Evolutionary conservation across 2,329 filamentous ascomycete species (phyloP).

Genomic region (Teratosphaeriaceae sp.): DNA sequence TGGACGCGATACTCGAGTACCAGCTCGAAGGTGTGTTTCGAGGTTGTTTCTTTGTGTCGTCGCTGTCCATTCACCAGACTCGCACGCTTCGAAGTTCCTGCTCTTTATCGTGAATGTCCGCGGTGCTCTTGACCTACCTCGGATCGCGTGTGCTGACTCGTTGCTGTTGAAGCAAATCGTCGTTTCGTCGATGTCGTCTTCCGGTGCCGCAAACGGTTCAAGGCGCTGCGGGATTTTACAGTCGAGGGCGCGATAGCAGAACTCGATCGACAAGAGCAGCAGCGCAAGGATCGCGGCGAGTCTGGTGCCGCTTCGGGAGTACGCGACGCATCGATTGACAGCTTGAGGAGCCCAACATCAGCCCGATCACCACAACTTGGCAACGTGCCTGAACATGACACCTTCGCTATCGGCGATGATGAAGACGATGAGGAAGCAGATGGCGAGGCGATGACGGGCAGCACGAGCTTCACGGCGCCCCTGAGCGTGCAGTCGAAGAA

Average conservation of each 20-base stretch:
- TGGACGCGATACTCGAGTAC: conserved; percentile 86
- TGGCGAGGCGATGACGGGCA: conserved; percentile 39
- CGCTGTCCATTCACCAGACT: no score
- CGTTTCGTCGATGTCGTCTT: conserved; percentile 74
- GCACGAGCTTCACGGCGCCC: conserved; percentile 63
- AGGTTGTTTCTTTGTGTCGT: background rate
- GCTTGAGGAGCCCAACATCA: conserved; percentile 55
- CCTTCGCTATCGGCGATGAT: conserved; percentile 82
- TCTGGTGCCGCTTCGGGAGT: conserved; percentile 22
- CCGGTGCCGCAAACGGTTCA: conserved; percentile 74
- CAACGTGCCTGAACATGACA: conserved; percentile 71
- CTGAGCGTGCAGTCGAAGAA: conserved; percentile 51
- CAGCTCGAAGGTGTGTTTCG: conserved; percentile 38
- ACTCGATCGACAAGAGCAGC: conserved; percentile 70
- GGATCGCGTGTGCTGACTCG: conserved; percentile 5
- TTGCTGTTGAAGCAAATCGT: conserved; percentile 58
- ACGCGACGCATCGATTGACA: conserved; percentile 59
- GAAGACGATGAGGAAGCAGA: conserved; percentile 67
- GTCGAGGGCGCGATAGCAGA: conserved; percentile 89
- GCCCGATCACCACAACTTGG: conserved; percentile 52
- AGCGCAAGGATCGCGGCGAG: conserved; percentile 48
- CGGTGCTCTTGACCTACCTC: background rate
- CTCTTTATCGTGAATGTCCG: background rate
- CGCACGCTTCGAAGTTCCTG: no score
- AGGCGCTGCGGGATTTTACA: conserved; percentile 79